A percentile compares a stretch with the other conserved stretches of the same genome.
Conservation (phyloP, 257 asterid species). For the Sherardia arvensis region DNA sequence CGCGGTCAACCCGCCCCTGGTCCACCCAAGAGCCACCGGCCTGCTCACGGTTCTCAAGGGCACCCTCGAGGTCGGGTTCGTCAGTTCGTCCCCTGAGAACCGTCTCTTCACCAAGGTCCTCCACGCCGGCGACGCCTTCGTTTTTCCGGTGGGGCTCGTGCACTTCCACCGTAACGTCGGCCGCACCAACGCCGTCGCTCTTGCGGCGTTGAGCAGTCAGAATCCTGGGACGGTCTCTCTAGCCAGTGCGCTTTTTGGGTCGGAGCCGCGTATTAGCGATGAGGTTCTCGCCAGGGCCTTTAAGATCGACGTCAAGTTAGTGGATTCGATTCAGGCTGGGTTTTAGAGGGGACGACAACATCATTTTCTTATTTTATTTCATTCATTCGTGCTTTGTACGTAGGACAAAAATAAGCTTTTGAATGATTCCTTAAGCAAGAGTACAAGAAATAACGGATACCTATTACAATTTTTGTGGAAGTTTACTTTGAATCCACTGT, state of each 20-base stretch:
- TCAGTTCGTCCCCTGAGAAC: constrained; percentile 7
- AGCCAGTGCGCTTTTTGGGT: constrained; percentile 5
- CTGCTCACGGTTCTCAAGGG: constrained; percentile 6
- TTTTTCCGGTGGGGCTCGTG: constrained; percentile 1
- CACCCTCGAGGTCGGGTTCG: constrained; percentile 3
- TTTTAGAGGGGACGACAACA: not conserved
- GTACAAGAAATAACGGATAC: not conserved
- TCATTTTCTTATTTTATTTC: no score
- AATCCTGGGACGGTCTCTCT: not conserved
- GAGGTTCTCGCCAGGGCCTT: constrained; percentile 8
- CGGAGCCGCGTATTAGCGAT: not conserved
- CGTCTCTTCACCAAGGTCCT: constrained; percentile 7
- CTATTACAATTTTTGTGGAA: no score
- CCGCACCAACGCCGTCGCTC: constrained; percentile 2
- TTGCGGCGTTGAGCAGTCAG: constrained; percentile 6
- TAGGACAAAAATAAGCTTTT: not conserved
- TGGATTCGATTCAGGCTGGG: not conserved
- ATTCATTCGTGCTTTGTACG: no score
- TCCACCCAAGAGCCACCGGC: constrained; percentile 6
- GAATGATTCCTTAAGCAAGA: not conserved
- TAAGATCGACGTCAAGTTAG: not conserved
- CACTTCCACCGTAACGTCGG: constrained; percentile 13
- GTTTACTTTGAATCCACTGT: no score
- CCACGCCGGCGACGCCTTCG: constrained; percentile 5
- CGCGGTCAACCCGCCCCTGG: not conserved